phyloP scores from a whole-genome alignment of 2,329 filamentous ascomycete species.

The Epichloe hybrida region DNA sequence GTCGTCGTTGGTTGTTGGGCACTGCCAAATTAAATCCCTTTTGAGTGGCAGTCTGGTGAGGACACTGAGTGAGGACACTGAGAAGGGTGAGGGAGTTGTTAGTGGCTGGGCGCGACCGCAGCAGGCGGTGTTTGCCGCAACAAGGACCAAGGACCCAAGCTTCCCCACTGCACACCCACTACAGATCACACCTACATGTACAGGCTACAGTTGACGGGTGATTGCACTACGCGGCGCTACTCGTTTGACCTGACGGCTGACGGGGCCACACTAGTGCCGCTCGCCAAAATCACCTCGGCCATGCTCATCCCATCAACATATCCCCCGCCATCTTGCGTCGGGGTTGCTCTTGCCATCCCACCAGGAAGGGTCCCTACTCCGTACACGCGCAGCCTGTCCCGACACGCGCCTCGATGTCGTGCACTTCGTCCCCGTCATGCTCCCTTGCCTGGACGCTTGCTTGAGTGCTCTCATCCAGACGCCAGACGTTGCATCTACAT shows the following conservation, averaged over 20 bases:
- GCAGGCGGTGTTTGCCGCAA: slow-evolving; percentile 12
- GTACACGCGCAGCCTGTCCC: neutral
- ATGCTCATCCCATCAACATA: neutral
- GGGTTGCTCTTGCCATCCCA: neutral
- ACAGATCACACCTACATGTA: neutral
- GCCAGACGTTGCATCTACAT: too few species aligned
- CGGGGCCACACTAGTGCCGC: neutral
- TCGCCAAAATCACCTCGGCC: neutral
- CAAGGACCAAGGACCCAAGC: neutral
- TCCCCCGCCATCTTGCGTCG: neutral
- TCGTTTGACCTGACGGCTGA: too few species aligned
- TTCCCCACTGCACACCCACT: neutral
- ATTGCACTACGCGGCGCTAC: neutral
- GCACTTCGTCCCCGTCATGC: neutral
- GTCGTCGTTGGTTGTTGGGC: neutral
- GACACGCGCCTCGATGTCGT: neutral
- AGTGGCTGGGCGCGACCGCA: slow-evolving; percentile 10
- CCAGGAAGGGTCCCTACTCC: neutral
- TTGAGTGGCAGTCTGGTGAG: too few species aligned
- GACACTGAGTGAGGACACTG: too few species aligned
- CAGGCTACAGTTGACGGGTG: neutral
- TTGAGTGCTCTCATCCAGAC: neutral
- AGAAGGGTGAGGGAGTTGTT: neutral
- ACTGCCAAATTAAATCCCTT: neutral
- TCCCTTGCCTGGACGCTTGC: neutral